These are phyloP conservation scores for Boletus barrowsii DNA, from an alignment of 768 basidiomycete genomes.

Conservation along the genomic window DNA sequence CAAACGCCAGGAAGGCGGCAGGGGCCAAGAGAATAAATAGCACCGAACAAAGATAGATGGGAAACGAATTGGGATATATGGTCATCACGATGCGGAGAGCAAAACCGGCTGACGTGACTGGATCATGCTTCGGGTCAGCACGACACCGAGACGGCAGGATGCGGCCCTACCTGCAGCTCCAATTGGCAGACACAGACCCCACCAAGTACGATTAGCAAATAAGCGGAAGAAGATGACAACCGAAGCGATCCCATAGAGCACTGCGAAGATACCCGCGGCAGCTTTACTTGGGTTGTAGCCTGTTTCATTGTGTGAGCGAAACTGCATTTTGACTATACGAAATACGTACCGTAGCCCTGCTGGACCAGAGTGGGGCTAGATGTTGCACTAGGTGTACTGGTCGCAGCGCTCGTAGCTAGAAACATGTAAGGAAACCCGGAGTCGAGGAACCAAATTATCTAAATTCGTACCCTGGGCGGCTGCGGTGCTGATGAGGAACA, in stretches of 20 bases:
- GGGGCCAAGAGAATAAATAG: constrained; percentile 28
- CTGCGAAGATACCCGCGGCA: constrained; percentile 21
- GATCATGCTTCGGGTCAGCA: background rate
- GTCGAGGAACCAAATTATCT: background rate
- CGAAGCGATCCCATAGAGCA: constrained; percentile 17
- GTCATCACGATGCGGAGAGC: constrained; percentile 17
- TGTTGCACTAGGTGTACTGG: constrained; percentile 1
- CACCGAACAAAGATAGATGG: constrained; percentile 14
- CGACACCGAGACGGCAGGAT: background rate
- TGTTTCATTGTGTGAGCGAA: constrained; percentile 2
- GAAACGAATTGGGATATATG: constrained; percentile 19
- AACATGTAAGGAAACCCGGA: background rate
- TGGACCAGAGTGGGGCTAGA: constrained; percentile 9
- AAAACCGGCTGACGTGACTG: constrained; percentile 24
- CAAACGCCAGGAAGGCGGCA: constrained; percentile 31
- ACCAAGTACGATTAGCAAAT: constrained; percentile 24
- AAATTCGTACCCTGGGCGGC: constrained; percentile 6
- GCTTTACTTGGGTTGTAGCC: constrained; percentile 26
- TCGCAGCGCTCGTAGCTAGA: constrained; percentile 4
- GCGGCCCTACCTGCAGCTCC: constrained; percentile 20
- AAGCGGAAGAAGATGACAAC: constrained; percentile 17
- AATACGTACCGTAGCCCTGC: background rate
- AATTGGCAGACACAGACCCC: constrained; percentile 33
- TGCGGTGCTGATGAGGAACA: background rate
- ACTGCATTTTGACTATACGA: background rate